Evolutionary conservation across 2,329 filamentous ascomycete genomes (phyloP).

Genomic region (Penicillium sclerotigenum): DNA sequence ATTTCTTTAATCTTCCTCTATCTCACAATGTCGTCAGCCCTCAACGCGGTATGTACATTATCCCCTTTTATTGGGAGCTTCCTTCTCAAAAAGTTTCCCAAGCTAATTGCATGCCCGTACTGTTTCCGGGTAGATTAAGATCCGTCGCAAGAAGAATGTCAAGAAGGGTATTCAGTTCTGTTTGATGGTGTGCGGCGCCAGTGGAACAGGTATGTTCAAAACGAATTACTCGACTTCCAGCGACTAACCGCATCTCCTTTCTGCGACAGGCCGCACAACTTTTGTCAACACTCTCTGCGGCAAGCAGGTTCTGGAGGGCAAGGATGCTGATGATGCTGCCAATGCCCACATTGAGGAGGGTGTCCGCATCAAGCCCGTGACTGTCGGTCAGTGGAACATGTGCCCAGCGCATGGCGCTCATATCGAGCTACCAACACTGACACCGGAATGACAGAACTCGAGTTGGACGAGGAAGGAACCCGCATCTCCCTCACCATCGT

Average conservation of each 20-base stretch:
- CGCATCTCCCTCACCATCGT: slow-evolving; percentile 98
- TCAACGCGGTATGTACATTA: slow-evolving; percentile 50
- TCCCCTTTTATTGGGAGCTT: slow-evolving; percentile 23
- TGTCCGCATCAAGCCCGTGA: slow-evolving; percentile 97
- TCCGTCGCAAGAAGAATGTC: slow-evolving; percentile 99
- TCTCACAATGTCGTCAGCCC: slow-evolving; percentile 52
- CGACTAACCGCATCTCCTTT: slow-evolving; percentile 6
- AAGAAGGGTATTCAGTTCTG: slow-evolving; percentile 99
- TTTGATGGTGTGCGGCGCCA: slow-evolving; percentile 99
- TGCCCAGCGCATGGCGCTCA: slow-evolving; percentile 1
- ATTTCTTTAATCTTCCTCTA: slow-evolving; percentile 23
- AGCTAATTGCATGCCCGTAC: slow-evolving; percentile 22
- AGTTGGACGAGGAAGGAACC: slow-evolving; percentile 96
- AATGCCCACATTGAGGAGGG: slow-evolving; percentile 92
- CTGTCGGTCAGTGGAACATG: slow-evolving; percentile 68
- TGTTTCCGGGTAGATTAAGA: slow-evolving; percentile 68
- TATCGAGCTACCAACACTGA: slow-evolving; percentile 26
- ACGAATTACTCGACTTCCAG: not conserved
- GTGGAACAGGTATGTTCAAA: slow-evolving; percentile 74
- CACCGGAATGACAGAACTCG: slow-evolving; percentile 63
- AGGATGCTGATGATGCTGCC: slow-evolving; percentile 86
- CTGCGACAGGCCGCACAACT: slow-evolving; percentile 76
- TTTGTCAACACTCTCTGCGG: slow-evolving; percentile 99
- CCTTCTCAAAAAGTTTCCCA: slow-evolving; percentile 17
- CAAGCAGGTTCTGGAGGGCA: slow-evolving; percentile 84